Evolutionary conservation across 352 stramenopile genomes (phyloP).

Genomic region (Globisporangium camurandrum): DNA sequence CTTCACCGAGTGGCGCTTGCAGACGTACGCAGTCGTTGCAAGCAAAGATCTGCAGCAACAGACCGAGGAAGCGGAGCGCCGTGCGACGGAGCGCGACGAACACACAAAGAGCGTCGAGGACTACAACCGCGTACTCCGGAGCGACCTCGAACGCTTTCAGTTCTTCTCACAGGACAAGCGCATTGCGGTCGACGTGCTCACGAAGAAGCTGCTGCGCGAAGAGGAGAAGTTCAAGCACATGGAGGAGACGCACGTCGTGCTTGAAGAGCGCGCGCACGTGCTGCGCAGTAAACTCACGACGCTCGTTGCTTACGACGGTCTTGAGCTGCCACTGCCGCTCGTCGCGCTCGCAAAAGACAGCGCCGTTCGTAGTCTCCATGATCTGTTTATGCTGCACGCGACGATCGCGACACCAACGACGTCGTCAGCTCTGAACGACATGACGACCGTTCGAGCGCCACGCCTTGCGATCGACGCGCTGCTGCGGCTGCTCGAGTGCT

Average conservation of each 20-base stretch:
- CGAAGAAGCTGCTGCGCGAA: constrained; percentile 67
- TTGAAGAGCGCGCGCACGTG: constrained; percentile 39
- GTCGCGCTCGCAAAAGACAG: constrained; percentile 46
- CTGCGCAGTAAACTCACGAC: constrained; percentile 37
- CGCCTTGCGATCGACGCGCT: constrained; percentile 34
- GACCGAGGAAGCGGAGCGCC: constrained; percentile 42
- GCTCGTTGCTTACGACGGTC: constrained; percentile 49
- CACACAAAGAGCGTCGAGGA: constrained; percentile 59
- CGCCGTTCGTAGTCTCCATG: constrained; percentile 32
- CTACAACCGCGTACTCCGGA: constrained; percentile 65
- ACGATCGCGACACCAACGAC: too few relatives aligned
- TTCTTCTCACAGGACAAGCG: constrained; percentile 77
- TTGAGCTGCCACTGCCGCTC: constrained; percentile 36
- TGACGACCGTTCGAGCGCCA: not conserved
- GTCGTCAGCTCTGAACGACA: not conserved
- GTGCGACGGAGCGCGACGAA: constrained; percentile 49
- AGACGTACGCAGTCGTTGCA: constrained; percentile 22
- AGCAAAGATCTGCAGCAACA: constrained; percentile 44
- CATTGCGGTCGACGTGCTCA: constrained; percentile 64
- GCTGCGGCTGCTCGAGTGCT: constrained; percentile 39
- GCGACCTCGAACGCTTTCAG: constrained; percentile 66
- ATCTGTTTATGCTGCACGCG: constrained; percentile 44
- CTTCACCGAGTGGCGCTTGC: constrained; percentile 36
- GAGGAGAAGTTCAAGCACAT: constrained; percentile 54
- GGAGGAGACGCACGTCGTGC: constrained; percentile 42